Base-by-base conservation (phyloP, 495 filamentous ascomycete genomes). In the Lentithecium fluviatile region DNA sequence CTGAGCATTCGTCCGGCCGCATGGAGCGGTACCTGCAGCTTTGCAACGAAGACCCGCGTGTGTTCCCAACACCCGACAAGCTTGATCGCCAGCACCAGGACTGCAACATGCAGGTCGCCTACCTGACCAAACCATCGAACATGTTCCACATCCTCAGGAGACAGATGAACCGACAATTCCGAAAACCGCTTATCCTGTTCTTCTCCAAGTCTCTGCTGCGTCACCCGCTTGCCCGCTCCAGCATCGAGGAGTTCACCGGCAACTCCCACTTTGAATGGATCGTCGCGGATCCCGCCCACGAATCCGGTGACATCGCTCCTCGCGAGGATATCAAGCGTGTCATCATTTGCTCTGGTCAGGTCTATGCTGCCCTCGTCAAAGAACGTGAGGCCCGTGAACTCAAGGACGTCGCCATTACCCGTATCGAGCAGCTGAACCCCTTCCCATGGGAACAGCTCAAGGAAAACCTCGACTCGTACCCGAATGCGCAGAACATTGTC, bases 131-230 rank as follows among this genome's bases (percentile, higher is more conserved):
- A 20, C 94, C 94, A 36, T 78, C 94, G 56, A 98, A 98, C 77
- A 71, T 93, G 71, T 98, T 98, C 86, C 94, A 98, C 79, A 85
- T 96, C 67, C 82, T 98, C 58, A 86, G 94, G 73, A 83, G 94
- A 74, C 94, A 98, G 79, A 96, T 98, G 85, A 91, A 97, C 82
- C 82, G 94, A 58, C 94, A 98, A 77, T 98, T 98, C 87, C 85
- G 94, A 73, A 98, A 98, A 79, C 94, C 94, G 56, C 83, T 98
- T 49, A 83, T 97, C 66, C 83, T 96, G 67, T 97, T 98, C 86
- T 98, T 98, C 84, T 95, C 88, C 67, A 97, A 97, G 79, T 83
- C 88, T 45, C 83, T 97, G 36, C 85, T 97, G 62, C 90, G 93
- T 70, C 93, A 97, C 74, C 93, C 93, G 26, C 71, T 97, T 42